Base-by-base conservation (phyloP, 352 stramenopile genomes). In the Globisporangium orthogonon region DNA sequence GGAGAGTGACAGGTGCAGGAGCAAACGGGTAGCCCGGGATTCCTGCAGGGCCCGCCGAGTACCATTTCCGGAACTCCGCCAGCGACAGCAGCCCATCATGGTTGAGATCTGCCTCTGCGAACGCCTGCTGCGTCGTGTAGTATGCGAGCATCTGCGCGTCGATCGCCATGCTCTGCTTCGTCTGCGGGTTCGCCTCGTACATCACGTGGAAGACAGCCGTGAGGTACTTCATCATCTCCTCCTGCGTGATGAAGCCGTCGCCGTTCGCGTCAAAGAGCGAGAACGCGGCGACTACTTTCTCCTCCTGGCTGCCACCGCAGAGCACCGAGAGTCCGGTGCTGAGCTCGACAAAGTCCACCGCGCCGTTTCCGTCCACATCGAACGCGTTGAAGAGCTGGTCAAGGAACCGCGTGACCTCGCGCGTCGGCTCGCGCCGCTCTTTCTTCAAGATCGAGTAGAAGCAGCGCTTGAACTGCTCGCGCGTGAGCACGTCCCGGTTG, bases 91-190 rank as follows among this genome's bases (percentile, higher is more conserved):
- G 78, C 14, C 77, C 81, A 47, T 95, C 83, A 46, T 69, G 70
- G 61, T 97, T 93, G 15, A 89, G 50, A 65, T 97, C 91, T 13
- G 78, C 87, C n/a, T 96, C 83, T 0, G 73, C 51, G 55, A 98
- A 98, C 15, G 87, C 86, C 53, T 96, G 70, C 30, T 70, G 53
- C 4, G 83, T 87, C 45, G 87, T 96, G 58, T 78, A 88, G 43
- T 68, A 56, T 14, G 87, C 87, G 23, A 96, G 66, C 30, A 56
- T 44, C 52, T 74, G 66, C 2, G 86, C 62, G 35, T 87, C 71
- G 40, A 91, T 78, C 11, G 66, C 61, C 49, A 88, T 66, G 2
- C 59, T 64, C 45, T 71, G 57, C 44, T 67, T 80, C 48, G 53
- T 67, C 17, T 54, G 54, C 43, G 71, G 60, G 15, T 54, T 71